Conservation (phyloP, 768 basidiomycete genomes). For the Cystofilobasidium bisporidii region DNA sequence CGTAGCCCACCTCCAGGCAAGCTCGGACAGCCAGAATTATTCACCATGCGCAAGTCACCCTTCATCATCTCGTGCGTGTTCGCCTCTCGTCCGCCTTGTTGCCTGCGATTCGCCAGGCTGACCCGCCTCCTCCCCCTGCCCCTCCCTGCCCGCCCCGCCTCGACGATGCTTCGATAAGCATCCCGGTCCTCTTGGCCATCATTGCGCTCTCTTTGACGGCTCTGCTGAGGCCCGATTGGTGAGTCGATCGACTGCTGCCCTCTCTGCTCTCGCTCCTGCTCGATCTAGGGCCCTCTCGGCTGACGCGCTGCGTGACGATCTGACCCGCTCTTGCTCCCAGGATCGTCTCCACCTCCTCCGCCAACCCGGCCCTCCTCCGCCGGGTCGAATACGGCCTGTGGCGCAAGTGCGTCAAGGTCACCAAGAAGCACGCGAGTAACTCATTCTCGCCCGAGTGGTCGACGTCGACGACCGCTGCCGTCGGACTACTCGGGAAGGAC, state of each 20-base stretch:
- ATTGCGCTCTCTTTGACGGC: conserved; percentile 10
- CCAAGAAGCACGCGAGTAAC: background rate
- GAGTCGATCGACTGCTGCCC: background rate
- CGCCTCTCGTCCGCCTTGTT: background rate
- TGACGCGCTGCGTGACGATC: background rate
- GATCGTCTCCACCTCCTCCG: conserved; percentile 9
- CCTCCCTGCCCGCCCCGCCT: background rate
- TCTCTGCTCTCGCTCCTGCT: background rate
- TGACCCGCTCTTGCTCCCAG: too few species aligned
- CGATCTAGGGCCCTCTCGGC: background rate
- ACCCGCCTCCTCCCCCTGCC: background rate
- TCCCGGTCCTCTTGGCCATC: conserved; percentile 10
- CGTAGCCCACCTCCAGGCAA: too few species aligned
- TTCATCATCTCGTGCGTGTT: conserved; percentile 17
- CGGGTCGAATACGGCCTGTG: conserved; percentile 10
- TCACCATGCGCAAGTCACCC: conserved; percentile 22
- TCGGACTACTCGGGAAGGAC: background rate
- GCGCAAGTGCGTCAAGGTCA: conserved; percentile 7
- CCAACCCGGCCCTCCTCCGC: background rate
- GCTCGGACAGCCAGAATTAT: too few species aligned
- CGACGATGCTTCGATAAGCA: background rate
- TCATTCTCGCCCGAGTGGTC: background rate
- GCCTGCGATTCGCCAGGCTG: background rate
- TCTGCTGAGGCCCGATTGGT: conserved; percentile 15
- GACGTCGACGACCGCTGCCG: too few species aligned